Conservation (phyloP, 768 basidiomycete species). For the Strobilomyces confusus region DNA sequence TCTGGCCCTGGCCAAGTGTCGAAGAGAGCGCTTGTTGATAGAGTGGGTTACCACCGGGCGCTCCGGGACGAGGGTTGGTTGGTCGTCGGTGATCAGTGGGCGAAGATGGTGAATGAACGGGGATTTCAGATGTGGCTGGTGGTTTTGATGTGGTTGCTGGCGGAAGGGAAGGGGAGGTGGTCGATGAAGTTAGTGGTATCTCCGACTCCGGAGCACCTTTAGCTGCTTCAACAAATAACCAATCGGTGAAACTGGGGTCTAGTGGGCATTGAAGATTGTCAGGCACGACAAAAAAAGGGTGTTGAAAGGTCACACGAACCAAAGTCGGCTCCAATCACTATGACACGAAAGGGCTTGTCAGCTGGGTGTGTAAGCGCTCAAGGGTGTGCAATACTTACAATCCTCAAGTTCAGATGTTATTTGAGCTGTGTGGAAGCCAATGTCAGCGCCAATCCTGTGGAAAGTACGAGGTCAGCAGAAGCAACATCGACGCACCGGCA, state of each 20-base stretch:
- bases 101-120: conserved; percentile 19
- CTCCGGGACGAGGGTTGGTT: conserved; percentile 43
- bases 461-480: neutral
- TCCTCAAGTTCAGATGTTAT: conserved; percentile 88
- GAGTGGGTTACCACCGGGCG: conserved; percentile 37
- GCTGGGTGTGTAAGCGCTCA: neutral
- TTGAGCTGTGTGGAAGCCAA: conserved; percentile 49
- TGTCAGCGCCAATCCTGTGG: conserved; percentile 3
- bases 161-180: conserved; percentile 23
- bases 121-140: conserved; percentile 28
- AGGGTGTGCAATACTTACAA: conserved; percentile 37
- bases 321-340: conserved; percentile 78
- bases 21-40: conserved; percentile 76
- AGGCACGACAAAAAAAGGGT: neutral
- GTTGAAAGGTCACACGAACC: conserved; percentile 41
- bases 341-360: conserved; percentile 9
- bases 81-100: conserved; percentile 31
- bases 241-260: conserved; percentile 85
- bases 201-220: conserved; percentile 61
- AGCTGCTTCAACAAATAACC: conserved; percentile 79
- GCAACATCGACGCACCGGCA: conserved; percentile 43
- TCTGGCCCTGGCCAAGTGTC: conserved; percentile 49
- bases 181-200: conserved; percentile 31
- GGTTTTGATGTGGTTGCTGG: conserved; percentile 24
- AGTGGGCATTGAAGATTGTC: conserved; percentile 5